These are phyloP conservation scores for Taphrina communis DNA, from an alignment of 1,139 yeast genomes.

Conservation along the genomic window DNA sequence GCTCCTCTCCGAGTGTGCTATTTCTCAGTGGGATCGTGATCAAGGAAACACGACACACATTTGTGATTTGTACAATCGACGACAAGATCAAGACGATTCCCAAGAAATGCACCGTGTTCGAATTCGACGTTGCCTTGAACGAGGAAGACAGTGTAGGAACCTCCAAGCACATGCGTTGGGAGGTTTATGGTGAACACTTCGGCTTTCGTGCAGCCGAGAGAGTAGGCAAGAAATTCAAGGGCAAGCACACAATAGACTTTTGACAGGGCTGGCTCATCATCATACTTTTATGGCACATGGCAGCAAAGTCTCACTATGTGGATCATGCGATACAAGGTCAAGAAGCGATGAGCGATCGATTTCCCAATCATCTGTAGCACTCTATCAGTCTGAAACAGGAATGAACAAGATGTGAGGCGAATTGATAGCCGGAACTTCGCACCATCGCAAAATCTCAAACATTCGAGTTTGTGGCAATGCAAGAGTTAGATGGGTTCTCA, in stretches of 20 bases:
- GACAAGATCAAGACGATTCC: constrained; percentile 38
- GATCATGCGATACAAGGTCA: neutral
- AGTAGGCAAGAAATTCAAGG: constrained; percentile 81
- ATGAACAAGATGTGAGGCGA: too few relatives aligned
- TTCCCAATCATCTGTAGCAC: neutral
- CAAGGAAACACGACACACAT: constrained; percentile 83
- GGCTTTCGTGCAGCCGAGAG: constrained; percentile 79
- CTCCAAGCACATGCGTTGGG: constrained; percentile 57
- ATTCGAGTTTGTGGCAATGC: too few relatives aligned
- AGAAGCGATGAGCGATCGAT: neutral
- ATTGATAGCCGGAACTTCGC: too few relatives aligned
- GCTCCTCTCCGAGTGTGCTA: constrained; percentile 63
- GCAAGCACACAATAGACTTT: constrained; percentile 41
- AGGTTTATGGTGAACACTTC: constrained; percentile 79
- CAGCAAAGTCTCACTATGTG: neutral
- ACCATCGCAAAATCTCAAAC: too few relatives aligned
- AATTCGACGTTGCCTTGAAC: constrained; percentile 46
- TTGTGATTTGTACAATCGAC: constrained; percentile 61
- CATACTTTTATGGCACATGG: neutral
- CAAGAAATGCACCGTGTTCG: constrained; percentile 47
- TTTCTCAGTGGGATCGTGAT: constrained; percentile 80
- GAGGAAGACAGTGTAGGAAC: constrained; percentile 42
- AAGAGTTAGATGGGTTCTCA: too few relatives aligned
- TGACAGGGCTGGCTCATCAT: constrained; percentile 2
- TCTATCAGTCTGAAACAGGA: neutral